Evolutionary conservation across 768 basidiomycete genomes (phyloP).

Genomic region (Gyrodon lividus): DNA sequence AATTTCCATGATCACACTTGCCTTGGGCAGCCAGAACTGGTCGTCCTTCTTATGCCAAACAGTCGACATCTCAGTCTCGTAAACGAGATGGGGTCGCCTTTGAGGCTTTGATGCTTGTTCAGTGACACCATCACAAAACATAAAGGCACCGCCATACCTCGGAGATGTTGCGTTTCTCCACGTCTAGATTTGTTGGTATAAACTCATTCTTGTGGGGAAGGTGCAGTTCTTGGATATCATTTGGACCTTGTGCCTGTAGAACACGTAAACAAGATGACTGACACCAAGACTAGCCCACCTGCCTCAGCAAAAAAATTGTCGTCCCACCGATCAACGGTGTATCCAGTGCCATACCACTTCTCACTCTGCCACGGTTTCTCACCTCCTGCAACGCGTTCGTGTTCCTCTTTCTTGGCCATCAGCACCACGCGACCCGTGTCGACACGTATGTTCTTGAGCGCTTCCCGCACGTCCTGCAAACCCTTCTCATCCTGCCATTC

Average conservation of each 20-base stretch:
- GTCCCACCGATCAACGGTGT: conserved; percentile 70
- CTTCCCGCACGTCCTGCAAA: conserved; percentile 54
- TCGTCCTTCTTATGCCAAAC: conserved; percentile 99
- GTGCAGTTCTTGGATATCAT: conserved; percentile 64
- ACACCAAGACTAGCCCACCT: conserved; percentile 3
- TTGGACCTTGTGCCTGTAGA: conserved; percentile 58
- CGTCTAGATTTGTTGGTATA: conserved; percentile 82
- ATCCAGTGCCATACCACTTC: conserved; percentile 91
- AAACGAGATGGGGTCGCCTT: conserved; percentile 72
- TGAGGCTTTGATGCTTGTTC: conserved; percentile 51
- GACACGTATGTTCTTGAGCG: conserved; percentile 59
- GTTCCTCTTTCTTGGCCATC: conserved; percentile 72
- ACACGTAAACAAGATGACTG: not conserved
- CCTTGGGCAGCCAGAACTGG: conserved; percentile 92
- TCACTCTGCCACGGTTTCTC: conserved; percentile 68
- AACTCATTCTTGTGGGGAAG: conserved; percentile 89
- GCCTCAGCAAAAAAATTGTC: conserved; percentile 60
- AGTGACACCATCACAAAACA: not conserved
- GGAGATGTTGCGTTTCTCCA: conserved; percentile 68
- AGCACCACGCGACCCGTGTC: conserved; percentile 67
- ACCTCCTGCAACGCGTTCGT: conserved; percentile 50
- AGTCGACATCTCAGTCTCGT: conserved; percentile 65
- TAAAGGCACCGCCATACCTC: conserved; percentile 44
- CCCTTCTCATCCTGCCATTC: conserved; percentile 63
- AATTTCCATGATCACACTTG: conserved; percentile 71